A percentile compares a stretch with the other conserved stretches of the same genome.
Evolutionary conservation across 2,329 filamentous ascomycete species (phyloP).

Genomic region (Pseudogymnoascus sp.): DNA sequence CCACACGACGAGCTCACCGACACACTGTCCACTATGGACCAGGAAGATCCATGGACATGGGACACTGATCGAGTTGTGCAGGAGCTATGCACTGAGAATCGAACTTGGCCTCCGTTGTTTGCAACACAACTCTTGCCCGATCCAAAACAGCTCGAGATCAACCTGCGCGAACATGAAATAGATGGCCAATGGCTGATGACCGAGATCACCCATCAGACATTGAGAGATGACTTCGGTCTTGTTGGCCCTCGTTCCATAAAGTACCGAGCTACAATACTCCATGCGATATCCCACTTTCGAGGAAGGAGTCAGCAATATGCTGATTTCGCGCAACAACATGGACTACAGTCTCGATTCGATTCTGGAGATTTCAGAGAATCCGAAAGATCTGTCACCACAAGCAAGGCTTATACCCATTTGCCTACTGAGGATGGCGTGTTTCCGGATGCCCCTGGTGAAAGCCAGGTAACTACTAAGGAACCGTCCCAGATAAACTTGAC

Average conservation of each 20-base stretch:
- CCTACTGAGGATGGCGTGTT: neutral
- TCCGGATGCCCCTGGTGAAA: neutral
- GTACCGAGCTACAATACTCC: conserved; percentile 2
- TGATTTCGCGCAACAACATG: neutral
- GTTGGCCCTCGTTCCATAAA: conserved; percentile 10
- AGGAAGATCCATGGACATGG: conserved; percentile 67
- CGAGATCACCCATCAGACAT: conserved; percentile 16
- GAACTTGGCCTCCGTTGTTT: conserved; percentile 35
- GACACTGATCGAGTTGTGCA: conserved; percentile 55
- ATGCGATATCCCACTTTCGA: conserved; percentile 1
- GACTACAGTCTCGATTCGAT: neutral
- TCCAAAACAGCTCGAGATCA: neutral
- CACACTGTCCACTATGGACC: conserved; percentile 22
- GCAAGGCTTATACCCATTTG: neutral
- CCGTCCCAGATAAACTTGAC: neutral
- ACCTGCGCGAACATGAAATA: neutral
- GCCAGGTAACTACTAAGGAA: neutral
- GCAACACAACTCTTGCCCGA: neutral
- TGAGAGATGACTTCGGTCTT: conserved; percentile 22
- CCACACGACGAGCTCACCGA: neutral
- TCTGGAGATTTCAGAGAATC: neutral
- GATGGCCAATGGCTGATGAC: conserved; percentile 19
- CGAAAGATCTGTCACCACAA: conserved; percentile 1
- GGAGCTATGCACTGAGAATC: conserved; percentile 50
- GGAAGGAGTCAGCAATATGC: neutral